phyloP scores from a whole-genome alignment of 257 asterid species.

The Nicotiana paniculata region DNA sequence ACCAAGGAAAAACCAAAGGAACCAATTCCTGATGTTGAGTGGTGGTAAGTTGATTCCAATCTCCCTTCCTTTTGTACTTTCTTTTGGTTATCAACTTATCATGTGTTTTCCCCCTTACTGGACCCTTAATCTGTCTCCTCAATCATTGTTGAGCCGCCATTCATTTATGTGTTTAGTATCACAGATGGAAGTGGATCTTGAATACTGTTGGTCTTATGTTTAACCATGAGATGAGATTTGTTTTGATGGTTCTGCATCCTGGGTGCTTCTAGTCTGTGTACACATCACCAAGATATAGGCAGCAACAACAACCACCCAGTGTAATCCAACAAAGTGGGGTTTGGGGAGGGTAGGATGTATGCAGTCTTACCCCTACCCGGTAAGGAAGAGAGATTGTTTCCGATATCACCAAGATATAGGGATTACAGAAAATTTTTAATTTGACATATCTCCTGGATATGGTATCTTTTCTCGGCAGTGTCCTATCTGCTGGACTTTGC shows the following conservation, averaged over 20 bases:
- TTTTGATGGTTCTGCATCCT: neutral
- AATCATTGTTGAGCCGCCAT: neutral
- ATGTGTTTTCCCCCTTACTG: neutral
- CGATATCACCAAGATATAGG: neutral
- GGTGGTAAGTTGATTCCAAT: conserved; percentile 67
- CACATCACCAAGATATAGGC: neutral
- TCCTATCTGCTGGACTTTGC: neutral
- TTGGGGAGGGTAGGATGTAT: too few relatives aligned
- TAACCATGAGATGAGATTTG: neutral
- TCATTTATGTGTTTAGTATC: neutral
- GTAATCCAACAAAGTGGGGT: too few relatives aligned
- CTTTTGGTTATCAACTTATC: neutral
- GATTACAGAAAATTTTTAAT: neutral
- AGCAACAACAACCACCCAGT: too few relatives aligned
- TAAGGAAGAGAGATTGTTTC: too few relatives aligned
- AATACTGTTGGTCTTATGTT: neutral
- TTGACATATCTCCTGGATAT: neutral
- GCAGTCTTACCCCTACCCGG: too few relatives aligned
- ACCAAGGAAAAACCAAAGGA: conserved; percentile 78
- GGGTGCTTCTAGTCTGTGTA: neutral
- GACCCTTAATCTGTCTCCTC: neutral
- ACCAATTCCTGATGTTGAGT: conserved; percentile 85
- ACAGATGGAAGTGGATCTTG: neutral
- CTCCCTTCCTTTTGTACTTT: neutral
- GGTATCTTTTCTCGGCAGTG: neutral